Evolutionary conservation across 1,139 yeast species (phyloP), one percentile per base, ranked within the genome.

Genomic region (Candida neerlandica): DNA sequence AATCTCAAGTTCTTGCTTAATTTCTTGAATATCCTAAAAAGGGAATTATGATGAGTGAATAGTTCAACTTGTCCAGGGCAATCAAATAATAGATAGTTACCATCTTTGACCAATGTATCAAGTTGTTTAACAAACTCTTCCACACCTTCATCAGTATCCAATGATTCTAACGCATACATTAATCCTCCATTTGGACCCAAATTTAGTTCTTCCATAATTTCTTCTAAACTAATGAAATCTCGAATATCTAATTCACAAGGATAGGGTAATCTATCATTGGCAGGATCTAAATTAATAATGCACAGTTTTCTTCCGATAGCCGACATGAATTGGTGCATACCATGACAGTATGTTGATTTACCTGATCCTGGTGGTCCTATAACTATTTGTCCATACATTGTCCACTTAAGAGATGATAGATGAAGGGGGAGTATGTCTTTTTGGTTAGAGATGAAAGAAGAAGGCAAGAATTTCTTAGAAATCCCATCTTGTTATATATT

Each of bases 361-460:
- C 99, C 99, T 0, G 96, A 81, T 1, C 99, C 99, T 0, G 99
- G 99, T 0, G 99, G 98, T 0, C 99, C 99, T 34, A 95, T 89
- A 12, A 94, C 94, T 18, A 94, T 82, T 67, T 94, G 97, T 2
- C 96, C 97, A 66, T 89, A 92, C 73, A 76, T 75, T n/a, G n/a
- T n/a, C n/a, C n/a, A n/a, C n/a, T n/a, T n/a, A n/a, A 35, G 19
- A 35, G 11, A 10, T 18, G 18, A 35, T n/a, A 15, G 26, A 18
- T 3, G 5, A 18, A 18, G 14, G 26, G n/a, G n/a, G n/a, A n/a
- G n/a, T n/a, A n/a, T n/a, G n/a, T n/a, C n/a, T n/a, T n/a, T n/a
- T n/a, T n/a, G n/a, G n/a, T n/a, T n/a, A 35, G 19, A 35, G 11
- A 10, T 18, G 18, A 35, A n/a, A 15, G 26, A 18, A 6, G 5